Base-by-base conservation (phyloP, 306 rosid species). In the Purshia tridentata region DNA sequence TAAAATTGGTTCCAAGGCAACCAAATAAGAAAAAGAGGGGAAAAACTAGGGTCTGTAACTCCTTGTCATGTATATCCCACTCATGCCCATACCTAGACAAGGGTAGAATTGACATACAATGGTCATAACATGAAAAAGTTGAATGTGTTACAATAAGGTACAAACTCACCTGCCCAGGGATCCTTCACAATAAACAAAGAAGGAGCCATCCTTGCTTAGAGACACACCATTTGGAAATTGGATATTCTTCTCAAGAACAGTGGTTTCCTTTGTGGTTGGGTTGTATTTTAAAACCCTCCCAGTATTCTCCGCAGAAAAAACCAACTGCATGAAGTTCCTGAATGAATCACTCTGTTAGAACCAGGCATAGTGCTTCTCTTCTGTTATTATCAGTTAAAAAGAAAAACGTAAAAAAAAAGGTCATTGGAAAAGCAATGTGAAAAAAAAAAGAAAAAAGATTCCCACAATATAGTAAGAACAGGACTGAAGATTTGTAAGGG, bases 191-290 rank as follows among this genome's bases (percentile, higher is more conserved):
- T 88, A 87, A 80, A 89, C 78, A 54, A 94, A 87, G 88, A 89
- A 94, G 67, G 92, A 85, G 62, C 97, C 87, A 22, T 94, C 98
- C 83, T 91, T 91, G 89, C 96, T 94, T 54, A 94, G 83, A 75
- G 98, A 86, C 76, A 89, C 55, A 65, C 98, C 98, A 83, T 94
- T 94, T 18, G 98, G 92, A 72, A 94, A 94, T 73, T 85, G 90
- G 82, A 89, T 4, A 76, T 88, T 86, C 76, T 89, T 80, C 54
- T 76, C n/a, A 70, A 94, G 98, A 79, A 94, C 97, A 16, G 84
- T 82, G 77, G 95, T 87, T 89, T 91, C 91, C 81, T 82, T 80
- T 9, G 96, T 89, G 72, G 73, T 48, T 60, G 92, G 79, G 77
- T 88, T 81, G 86, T 91, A 93, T 70, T 88, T 93, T 81, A 93